A percentile compares a stretch with the other conserved stretches of the same genome.
Evolutionary conservation across 257 asterid species (phyloP).

Genomic region (Solanum pennellii): DNA sequence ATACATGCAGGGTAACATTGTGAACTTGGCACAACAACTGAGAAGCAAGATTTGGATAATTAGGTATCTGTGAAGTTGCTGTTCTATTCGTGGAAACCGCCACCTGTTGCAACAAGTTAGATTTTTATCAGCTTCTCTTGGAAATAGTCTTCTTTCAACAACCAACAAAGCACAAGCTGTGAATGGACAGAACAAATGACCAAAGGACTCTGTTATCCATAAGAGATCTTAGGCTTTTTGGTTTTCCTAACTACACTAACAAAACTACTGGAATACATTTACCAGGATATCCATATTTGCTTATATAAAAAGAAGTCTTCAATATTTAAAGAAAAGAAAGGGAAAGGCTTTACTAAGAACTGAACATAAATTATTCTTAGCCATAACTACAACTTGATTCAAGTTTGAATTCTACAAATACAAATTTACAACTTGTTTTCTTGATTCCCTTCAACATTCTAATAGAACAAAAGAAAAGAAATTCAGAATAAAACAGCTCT

Average conservation of each 20-base stretch:
- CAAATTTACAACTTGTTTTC: background rate
- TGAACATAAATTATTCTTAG: background rate
- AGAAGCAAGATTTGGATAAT: constrained; percentile 78
- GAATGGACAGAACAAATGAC: background rate
- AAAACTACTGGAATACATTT: background rate
- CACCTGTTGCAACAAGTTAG: constrained; percentile 34
- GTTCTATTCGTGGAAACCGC: constrained; percentile 83
- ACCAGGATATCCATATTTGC: background rate
- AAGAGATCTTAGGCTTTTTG: background rate
- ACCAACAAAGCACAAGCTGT: background rate
- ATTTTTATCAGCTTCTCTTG: background rate
- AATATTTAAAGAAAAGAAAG: background rate
- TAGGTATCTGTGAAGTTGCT: constrained; percentile 75
- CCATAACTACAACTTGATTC: background rate
- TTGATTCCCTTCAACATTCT: background rate
- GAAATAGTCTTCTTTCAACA: background rate
- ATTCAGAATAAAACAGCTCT: background rate
- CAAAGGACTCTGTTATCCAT: background rate
- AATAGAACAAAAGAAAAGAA: background rate
- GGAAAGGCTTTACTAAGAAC: background rate
- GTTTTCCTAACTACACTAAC: background rate
- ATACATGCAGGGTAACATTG: constrained; percentile 72
- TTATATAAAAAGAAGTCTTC: background rate
- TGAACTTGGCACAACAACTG: constrained; percentile 93
- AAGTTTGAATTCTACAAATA: background rate